phyloP scores from a whole-genome alignment of 169 alveolate species.

The Babesia sp. region DNA sequence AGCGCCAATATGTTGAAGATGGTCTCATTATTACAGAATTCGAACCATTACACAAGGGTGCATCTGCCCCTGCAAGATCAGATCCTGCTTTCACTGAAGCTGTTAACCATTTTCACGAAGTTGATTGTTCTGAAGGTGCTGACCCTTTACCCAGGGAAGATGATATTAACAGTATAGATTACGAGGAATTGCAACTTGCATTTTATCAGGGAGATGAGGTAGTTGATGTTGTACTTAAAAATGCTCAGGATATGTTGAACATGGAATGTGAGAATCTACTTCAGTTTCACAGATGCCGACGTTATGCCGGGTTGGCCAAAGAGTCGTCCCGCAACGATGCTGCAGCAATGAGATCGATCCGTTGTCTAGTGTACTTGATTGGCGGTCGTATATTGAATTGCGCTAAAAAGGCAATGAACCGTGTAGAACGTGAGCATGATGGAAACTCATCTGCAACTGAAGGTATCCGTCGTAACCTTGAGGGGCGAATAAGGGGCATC shows the following conservation, averaged over 20 bases:
- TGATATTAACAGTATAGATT: not conserved
- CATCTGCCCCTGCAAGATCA: constrained; percentile 11
- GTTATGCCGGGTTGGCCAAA: not conserved
- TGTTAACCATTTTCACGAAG: constrained; percentile 9
- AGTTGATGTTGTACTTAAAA: constrained; percentile 1
- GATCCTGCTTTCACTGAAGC: constrained; percentile 14
- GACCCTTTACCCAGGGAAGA: not conserved
- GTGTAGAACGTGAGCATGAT: constrained; percentile 18
- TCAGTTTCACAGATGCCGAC: constrained; percentile 27
- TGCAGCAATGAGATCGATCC: constrained; percentile 48
- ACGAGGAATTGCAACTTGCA: constrained; percentile 46
- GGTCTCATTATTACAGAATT: not conserved
- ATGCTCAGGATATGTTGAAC: constrained; percentile 14
- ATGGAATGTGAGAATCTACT: constrained; percentile 10
- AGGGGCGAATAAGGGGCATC: constrained; percentile 19
- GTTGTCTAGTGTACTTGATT: constrained; percentile 40
- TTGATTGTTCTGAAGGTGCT: constrained; percentile 20
- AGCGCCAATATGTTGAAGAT: constrained; percentile 23
- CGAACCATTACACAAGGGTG: not conserved
- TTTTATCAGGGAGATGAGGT: constrained; percentile 50
- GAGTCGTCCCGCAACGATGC: constrained; percentile 29
- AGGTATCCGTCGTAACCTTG: constrained; percentile 16
- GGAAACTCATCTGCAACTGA: not conserved
- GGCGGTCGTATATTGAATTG: constrained; percentile 50
- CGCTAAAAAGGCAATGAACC: constrained; percentile 42